Percentiles rank a stretch among this genome's conserved stretches.
Conservation (phyloP, 805 yeast genomes). For the Cephaloascus fragrans region DNA sequence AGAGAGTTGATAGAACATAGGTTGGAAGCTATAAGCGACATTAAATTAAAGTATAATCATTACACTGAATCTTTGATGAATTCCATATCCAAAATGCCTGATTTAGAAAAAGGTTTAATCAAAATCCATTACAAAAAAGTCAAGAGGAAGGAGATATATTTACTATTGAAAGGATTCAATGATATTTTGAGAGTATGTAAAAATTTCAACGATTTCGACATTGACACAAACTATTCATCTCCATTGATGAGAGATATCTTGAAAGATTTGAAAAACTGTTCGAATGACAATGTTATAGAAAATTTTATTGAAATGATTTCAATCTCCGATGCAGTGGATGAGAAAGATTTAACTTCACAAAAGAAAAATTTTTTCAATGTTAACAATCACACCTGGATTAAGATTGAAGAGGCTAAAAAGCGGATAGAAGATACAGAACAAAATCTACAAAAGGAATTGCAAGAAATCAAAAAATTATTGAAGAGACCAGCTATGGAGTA, state of each 20-base stretch:
- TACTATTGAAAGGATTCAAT: slow-evolving; percentile 36
- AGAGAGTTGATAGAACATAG: slow-evolving; percentile 48
- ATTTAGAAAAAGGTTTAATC: slow-evolving; percentile 48
- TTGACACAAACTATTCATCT: slow-evolving; percentile 13
- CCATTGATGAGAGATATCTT: slow-evolving; percentile 27
- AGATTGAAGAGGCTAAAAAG: slow-evolving; percentile 22
- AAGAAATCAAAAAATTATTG: slow-evolving; percentile 29
- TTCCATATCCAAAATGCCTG: slow-evolving; percentile 30
- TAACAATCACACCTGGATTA: slow-evolving; percentile 21
- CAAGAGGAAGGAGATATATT: slow-evolving; percentile 49
- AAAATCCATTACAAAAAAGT: slow-evolving; percentile 52
- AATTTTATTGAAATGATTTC: slow-evolving; percentile 41
- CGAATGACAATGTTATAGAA: slow-evolving; percentile 18
- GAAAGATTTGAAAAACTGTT: slow-evolving; percentile 20
- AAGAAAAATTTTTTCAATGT: slow-evolving; percentile 33
- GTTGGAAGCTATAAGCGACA: slow-evolving; percentile 46
- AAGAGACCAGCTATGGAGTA: slow-evolving; percentile 50
- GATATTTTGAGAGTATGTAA: slow-evolving; percentile 22
- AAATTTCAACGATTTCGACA: not conserved
- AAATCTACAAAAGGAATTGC: slow-evolving; percentile 45
- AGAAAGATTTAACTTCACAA: slow-evolving; percentile 33
- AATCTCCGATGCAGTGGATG: slow-evolving; percentile 40
- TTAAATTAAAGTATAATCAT: slow-evolving; percentile 27
- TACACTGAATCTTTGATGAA: slow-evolving; percentile 25
- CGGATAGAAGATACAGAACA: slow-evolving; percentile 34